Evolutionary conservation across 192 early-diverging fungal species (phyloP), one percentile per base, ranked within the genome.

Genomic region (Umbelopsis vinacea): DNA sequence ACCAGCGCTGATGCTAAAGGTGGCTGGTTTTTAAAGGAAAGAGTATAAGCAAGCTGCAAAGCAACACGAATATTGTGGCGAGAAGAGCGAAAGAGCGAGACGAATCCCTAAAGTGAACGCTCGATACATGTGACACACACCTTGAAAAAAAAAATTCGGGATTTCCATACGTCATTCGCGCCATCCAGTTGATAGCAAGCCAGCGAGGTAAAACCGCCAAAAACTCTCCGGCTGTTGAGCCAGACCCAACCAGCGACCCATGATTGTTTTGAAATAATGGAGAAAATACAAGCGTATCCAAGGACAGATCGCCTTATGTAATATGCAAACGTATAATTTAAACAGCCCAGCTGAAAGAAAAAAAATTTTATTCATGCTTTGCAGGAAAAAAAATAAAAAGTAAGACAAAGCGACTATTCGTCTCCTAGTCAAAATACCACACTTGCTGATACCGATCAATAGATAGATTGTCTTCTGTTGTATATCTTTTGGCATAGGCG

Each of bases 101-200:
- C n/a, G 24, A 33, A 22, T 63, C 57, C 17, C 57, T 19, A 29
- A 63, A 29, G 26, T 29, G 17, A 12, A 12, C 6, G 26, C 33
- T 63, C 57, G 11, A 35, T 63, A 26, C 57, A 63, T 63, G 57
- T 63, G 57, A 63, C 57, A 63, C 57, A 63, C 26, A 17, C 15
- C 57, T 37, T 63, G 26, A 63, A 63, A 57, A 63, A 63, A 57
- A 57, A 63, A 63, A 63, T 19, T 37, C 29, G 7, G n/a, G 26
- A 35, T 37, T 26, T 35, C 33, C 24, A 63, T 63, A 63, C 57
- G 57, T 63, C 57, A 63, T 63, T 17, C 9, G 26, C 15, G 12
- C 33, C 40, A 1, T 43, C 40, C 6, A 43, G 40, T 43, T 43
- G 6, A 43, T 11, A 43, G 40, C 40, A 43, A 43, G 40, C 40